These are phyloP conservation scores for Carallia pectinifolia DNA, from an alignment of 345 rosid species.

Conservation along the genomic window DNA sequence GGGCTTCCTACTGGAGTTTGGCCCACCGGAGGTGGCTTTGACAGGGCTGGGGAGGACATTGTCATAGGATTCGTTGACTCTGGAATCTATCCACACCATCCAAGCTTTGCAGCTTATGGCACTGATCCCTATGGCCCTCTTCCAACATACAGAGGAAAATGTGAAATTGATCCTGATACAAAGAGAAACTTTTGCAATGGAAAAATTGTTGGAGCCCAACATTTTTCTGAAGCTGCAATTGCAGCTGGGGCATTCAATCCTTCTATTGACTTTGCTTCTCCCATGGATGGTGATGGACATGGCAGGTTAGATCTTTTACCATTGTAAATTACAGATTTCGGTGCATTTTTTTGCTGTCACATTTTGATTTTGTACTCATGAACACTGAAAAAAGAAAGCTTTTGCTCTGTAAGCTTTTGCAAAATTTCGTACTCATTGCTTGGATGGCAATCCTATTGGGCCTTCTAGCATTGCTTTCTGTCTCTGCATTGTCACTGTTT, in stretches of 20 bases:
- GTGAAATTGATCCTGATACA: constrained; percentile 79
- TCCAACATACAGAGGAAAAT: constrained; percentile 88
- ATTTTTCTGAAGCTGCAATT: constrained; percentile 94
- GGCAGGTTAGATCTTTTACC: constrained; percentile 61
- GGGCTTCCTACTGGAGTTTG: constrained; percentile 98
- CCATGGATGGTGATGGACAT: constrained; percentile 99
- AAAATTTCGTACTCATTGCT: no score
- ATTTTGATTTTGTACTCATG: neutral
- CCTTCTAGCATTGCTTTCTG: no score
- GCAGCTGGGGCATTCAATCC: constrained; percentile 94
- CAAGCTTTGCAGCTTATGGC: constrained; percentile 71
- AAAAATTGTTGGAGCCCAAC: constrained; percentile 95
- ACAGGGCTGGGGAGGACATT: constrained; percentile 90
- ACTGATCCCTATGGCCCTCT: constrained; percentile 83
- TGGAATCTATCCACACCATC: constrained; percentile 89
- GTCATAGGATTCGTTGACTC: constrained; percentile 96
- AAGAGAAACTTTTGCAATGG: constrained; percentile 79
- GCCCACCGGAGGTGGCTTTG: constrained; percentile 99
- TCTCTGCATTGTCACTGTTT: no score
- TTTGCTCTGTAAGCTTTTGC: no score
- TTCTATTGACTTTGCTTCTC: constrained; percentile 81
- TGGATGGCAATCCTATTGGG: no score
- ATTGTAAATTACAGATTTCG: neutral
- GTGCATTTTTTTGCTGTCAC: neutral
- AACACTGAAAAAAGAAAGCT: no score